Conservation (phyloP, 257 asterid species). For the Rauvolfia tetraphylla region DNA sequence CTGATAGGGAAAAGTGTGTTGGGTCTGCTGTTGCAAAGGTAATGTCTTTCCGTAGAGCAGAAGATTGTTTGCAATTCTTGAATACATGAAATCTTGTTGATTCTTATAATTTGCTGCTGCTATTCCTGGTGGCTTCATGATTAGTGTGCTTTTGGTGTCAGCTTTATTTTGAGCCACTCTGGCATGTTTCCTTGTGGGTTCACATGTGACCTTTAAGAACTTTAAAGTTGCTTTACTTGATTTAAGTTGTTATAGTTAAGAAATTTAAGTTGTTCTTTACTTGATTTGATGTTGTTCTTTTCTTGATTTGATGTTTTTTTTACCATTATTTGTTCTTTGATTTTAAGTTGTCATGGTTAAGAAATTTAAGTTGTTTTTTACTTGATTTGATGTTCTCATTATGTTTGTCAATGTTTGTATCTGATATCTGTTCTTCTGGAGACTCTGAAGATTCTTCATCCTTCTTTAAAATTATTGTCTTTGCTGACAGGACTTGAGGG, state of each 20-base stretch:
- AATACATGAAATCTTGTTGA: not conserved
- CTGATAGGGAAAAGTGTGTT: constrained; percentile 79
- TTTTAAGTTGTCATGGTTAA: no score
- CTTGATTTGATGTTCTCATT: not conserved
- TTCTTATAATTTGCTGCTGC: not conserved
- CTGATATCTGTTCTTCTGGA: not conserved
- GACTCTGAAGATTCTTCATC: not conserved
- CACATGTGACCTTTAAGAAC: not conserved
- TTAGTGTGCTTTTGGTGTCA: not conserved
- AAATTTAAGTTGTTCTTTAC: no score
- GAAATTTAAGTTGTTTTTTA: constrained; percentile 3
- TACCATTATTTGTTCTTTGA: no score
- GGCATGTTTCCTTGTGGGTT: not conserved
- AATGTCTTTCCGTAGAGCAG: constrained; percentile 9
- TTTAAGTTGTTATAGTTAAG: no score
- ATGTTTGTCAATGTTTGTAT: not conserved
- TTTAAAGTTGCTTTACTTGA: no score
- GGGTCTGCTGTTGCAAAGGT: constrained; percentile 96
- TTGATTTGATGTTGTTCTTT: no score
- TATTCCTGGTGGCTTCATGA: not conserved
- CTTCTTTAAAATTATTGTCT: constrained; percentile 6
- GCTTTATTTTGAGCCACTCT: not conserved
- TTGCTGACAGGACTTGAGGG: constrained; percentile 64
- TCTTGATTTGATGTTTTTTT: no score
- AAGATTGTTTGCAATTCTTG: not conserved